Evolutionary conservation across 768 basidiomycete genomes (phyloP).

Genomic region (Boletellus ananas): DNA sequence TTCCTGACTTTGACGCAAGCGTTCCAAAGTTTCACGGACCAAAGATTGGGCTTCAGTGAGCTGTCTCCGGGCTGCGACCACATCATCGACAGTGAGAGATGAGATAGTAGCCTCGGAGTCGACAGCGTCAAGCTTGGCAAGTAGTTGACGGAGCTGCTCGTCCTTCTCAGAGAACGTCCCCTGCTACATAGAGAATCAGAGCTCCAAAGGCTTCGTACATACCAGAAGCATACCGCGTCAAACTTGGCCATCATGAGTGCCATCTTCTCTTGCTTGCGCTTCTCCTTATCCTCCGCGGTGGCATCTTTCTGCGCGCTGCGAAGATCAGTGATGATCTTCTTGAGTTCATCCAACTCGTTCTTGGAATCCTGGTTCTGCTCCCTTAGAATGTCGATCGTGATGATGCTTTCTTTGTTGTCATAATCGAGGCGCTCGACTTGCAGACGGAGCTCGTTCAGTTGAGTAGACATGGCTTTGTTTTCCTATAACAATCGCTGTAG

Average conservation of each 20-base stretch:
- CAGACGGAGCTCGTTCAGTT: slow-evolving; percentile 87
- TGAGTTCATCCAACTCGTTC: slow-evolving; percentile 85
- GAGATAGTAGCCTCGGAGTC: slow-evolving; percentile 56
- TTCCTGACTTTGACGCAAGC: slow-evolving; percentile 85
- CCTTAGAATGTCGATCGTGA: slow-evolving; percentile 91
- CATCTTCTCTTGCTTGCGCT: slow-evolving; percentile 99
- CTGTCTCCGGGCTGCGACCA: slow-evolving; percentile 80
- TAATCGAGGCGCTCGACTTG: slow-evolving; percentile 91
- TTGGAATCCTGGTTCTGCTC: slow-evolving; percentile 89
- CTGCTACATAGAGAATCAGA: slow-evolving; percentile 47
- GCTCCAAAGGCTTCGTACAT: background rate
- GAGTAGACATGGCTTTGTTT: slow-evolving; percentile 90
- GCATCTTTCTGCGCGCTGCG: slow-evolving; percentile 81
- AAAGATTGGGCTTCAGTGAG: slow-evolving; percentile 84
- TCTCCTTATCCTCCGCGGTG: slow-evolving; percentile 95
- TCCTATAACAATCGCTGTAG: slow-evolving; percentile 50
- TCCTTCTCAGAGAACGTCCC: slow-evolving; percentile 96
- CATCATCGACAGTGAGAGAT: slow-evolving; percentile 67
- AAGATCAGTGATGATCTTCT: slow-evolving; percentile 71
- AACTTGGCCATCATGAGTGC: slow-evolving; percentile 99
- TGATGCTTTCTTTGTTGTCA: slow-evolving; percentile 91
- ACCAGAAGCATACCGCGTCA: slow-evolving; percentile 65
- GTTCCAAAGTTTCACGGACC: slow-evolving; percentile 85
- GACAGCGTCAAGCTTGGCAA: slow-evolving; percentile 80
- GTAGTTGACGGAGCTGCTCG: slow-evolving; percentile 81